phyloP scores from a whole-genome alignment of 2,329 filamentous ascomycete genomes.

The Uncinocarpus reesii region DNA sequence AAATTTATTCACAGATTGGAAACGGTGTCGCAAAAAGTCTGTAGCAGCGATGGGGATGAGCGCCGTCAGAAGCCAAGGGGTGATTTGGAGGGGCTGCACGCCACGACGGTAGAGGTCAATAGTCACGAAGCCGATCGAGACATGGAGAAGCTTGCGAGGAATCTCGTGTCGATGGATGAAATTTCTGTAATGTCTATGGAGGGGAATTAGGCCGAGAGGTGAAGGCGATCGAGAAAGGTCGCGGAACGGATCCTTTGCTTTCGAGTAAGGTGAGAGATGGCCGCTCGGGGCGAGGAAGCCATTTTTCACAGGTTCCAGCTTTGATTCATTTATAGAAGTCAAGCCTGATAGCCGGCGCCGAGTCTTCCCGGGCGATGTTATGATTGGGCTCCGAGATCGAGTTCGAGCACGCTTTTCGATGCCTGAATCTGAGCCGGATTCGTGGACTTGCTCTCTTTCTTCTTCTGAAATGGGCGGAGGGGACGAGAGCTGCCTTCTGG shows the following conservation, averaged over 20 bases:
- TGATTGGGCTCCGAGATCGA: constrained; percentile 58
- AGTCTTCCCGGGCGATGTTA: constrained; percentile 30
- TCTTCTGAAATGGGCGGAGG: constrained; percentile 53
- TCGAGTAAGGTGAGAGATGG: constrained; percentile 54
- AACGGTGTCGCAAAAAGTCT: constrained; percentile 76
- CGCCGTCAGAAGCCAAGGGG: constrained; percentile 69
- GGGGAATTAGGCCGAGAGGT: constrained; percentile 85
- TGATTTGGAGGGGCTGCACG: constrained; percentile 64
- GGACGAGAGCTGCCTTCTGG: constrained; percentile 45
- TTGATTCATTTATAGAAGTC: constrained; percentile 40
- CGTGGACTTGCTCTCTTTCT: constrained; percentile 42
- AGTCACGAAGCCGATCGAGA: constrained; percentile 92
- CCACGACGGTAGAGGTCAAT: constrained; percentile 75
- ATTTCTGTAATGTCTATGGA: constrained; percentile 80
- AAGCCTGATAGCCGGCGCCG: constrained; percentile 45
- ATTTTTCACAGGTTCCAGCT: constrained; percentile 32
- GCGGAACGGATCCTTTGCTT: constrained; percentile 61
- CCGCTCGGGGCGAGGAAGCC: constrained; percentile 46
- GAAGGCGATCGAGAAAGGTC: constrained; percentile 86
- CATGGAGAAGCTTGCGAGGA: constrained; percentile 82
- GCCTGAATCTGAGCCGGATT: constrained; percentile 44
- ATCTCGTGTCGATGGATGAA: constrained; percentile 97
- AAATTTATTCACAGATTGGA: constrained; percentile 67
- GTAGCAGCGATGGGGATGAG: constrained; percentile 74
- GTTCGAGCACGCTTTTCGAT: constrained; percentile 53